Conservation (phyloP, 306 rosid species). For the Malus fusca region DNA sequence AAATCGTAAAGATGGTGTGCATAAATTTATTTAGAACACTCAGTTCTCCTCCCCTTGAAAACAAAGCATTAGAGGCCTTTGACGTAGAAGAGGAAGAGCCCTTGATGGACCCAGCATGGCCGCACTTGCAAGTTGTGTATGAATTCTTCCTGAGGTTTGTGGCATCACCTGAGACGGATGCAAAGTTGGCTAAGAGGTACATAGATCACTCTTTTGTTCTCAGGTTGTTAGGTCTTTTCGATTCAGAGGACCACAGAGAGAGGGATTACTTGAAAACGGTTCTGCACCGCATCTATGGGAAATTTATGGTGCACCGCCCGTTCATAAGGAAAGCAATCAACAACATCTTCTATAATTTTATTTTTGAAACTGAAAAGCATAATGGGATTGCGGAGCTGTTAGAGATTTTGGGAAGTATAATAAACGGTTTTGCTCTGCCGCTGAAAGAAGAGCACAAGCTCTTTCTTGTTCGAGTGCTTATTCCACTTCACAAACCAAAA, state of each 20-base stretch:
- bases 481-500: slow-evolving; percentile 96
- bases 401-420: slow-evolving; percentile 95
- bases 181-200: slow-evolving; percentile 92
- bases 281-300: slow-evolving; percentile 93
- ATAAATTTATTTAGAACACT: slow-evolving; percentile 74
- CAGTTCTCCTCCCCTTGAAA: slow-evolving; percentile 69
- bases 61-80: slow-evolving; percentile 72
- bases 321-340: slow-evolving; percentile 93
- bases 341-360: slow-evolving; percentile 75
- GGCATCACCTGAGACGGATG: slow-evolving; percentile 86
- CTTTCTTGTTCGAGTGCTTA: slow-evolving; percentile 84
- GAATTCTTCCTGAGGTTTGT: slow-evolving; percentile 88
- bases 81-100: slow-evolving; percentile 94
- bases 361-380: slow-evolving; percentile 96
- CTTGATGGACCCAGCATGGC: slow-evolving; percentile 97
- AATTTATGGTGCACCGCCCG: slow-evolving; percentile 96
- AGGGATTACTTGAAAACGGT: slow-evolving; percentile 91
- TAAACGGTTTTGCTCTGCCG: slow-evolving; percentile 93
- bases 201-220: slow-evolving; percentile 91
- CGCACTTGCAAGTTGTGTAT: slow-evolving; percentile 79
- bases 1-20: slow-evolving; percentile 70
- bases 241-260: slow-evolving; percentile 97
- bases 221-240: slow-evolving; percentile 81
- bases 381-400: slow-evolving; percentile 91
- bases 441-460: slow-evolving; percentile 97